These are phyloP conservation scores for Coniochaeta ligniaria DNA, from an alignment of 2,329 filamentous ascomycete species.

Conservation along the genomic window DNA sequence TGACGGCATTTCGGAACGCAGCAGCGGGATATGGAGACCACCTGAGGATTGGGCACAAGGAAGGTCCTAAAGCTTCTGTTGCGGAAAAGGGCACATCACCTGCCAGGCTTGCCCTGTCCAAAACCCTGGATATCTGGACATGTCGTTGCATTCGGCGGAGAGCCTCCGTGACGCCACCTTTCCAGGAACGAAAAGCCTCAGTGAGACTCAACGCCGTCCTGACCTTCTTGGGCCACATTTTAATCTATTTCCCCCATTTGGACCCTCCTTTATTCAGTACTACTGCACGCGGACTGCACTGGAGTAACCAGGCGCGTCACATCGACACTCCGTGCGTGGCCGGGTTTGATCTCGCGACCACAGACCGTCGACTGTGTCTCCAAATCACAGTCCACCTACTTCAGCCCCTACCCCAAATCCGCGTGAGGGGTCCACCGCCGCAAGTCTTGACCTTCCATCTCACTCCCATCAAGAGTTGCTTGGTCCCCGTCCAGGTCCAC, in stretches of 20 bases:
- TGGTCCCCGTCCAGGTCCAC: neutral
- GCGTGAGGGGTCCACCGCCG: neutral
- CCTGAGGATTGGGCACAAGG: neutral
- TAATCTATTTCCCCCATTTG: neutral
- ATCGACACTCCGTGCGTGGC: constrained; percentile 1
- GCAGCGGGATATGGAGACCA: neutral
- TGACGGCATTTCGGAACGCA: constrained; percentile 3
- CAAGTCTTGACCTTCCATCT: neutral
- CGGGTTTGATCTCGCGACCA: neutral
- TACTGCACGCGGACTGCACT: neutral
- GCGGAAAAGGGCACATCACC: neutral
- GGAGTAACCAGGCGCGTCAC: neutral
- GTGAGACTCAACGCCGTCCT: neutral
- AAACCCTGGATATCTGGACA: neutral
- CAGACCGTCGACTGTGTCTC: neutral
- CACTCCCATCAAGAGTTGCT: neutral
- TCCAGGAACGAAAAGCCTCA: constrained; percentile 2
- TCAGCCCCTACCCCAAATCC: neutral
- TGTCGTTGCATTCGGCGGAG: neutral
- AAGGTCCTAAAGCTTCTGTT: neutral
- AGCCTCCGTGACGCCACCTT: constrained; percentile 2
- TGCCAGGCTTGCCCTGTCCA: neutral
- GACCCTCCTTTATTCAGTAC: neutral
- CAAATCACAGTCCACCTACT: neutral
- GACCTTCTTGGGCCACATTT: neutral